These are phyloP conservation scores for Picochlorum sp. DNA, from an alignment of 139 green algal genomes.

Conservation along the genomic window DNA sequence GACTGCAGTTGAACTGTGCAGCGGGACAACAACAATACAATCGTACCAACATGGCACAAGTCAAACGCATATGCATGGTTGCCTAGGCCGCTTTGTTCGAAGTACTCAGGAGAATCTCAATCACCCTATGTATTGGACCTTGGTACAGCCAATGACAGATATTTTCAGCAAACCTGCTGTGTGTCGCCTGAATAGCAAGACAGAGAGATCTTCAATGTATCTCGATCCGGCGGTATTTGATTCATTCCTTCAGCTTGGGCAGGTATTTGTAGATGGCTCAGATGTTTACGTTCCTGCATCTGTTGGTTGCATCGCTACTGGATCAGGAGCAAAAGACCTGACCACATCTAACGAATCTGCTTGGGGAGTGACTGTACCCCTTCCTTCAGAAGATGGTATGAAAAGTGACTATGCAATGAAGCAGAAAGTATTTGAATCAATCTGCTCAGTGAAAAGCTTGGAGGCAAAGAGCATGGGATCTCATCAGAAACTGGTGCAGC, in stretches of 20 bases:
- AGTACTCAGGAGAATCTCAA: no score
- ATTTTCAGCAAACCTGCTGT: conserved; percentile 11
- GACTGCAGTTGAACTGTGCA: no score
- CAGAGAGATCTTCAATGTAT: conserved; percentile 22
- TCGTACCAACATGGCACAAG: no score
- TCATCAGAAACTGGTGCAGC: background rate
- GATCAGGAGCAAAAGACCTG: background rate
- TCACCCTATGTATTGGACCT: no score
- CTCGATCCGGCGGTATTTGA: conserved; percentile 35
- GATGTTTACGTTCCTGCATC: conserved; percentile 47
- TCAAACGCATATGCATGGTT: no score
- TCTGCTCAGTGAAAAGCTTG: conserved; percentile 26
- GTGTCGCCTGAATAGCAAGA: conserved; percentile 1
- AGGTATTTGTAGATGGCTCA: conserved; percentile 20
- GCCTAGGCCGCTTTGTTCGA: no score
- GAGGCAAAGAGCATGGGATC: conserved; percentile 29
- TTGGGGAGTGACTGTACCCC: conserved; percentile 9
- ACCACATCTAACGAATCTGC: background rate
- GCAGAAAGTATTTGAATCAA: background rate
- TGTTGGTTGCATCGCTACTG: conserved; percentile 23
- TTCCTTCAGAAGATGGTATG: background rate
- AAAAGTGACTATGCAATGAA: conserved; percentile 43
- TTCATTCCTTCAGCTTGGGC: conserved; percentile 42
- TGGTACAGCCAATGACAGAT: no score
- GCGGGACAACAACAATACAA: no score